Percentiles rank a stretch among this genome's conserved stretches.
phyloP scores from a whole-genome alignment of 2,329 filamentous ascomycete genomes.

The Didymella pomorum region DNA sequence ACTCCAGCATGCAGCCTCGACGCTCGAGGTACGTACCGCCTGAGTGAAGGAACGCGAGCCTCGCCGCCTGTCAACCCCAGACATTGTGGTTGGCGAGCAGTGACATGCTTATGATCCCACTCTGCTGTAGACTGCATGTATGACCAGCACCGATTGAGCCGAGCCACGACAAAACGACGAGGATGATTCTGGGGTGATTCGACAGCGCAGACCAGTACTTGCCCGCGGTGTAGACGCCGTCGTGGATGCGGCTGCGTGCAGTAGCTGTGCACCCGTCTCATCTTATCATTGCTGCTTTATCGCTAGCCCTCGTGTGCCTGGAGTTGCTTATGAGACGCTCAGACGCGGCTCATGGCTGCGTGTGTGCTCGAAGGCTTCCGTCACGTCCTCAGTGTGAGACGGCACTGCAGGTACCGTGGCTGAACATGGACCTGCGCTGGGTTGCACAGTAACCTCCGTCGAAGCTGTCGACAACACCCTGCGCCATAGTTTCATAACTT shows the following conservation, averaged over 20 bases:
- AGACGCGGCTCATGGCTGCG: conserved; percentile 8
- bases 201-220: conserved; percentile 7
- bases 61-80: conserved; percentile 1
- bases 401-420: conserved; percentile 15
- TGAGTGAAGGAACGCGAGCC: not conserved
- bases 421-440: not conserved
- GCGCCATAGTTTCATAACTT: conserved; percentile 5
- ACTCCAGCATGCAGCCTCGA: conserved; percentile 8
- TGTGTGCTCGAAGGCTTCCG: conserved; percentile 6
- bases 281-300: conserved; percentile 12
- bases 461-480: not conserved
- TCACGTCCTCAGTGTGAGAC: conserved; percentile 5
- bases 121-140: conserved; percentile 3
- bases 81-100: conserved; percentile 1
- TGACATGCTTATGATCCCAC: conserved; percentile 7
- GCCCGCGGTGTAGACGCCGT: conserved; percentile 10
- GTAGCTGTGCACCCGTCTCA: conserved; percentile 13
- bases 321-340: conserved; percentile 3
- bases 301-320: conserved; percentile 10
- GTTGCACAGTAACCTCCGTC: conserved; percentile 3
- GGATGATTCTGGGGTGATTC: not conserved
- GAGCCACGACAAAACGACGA: conserved; percentile 9
- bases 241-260: conserved; percentile 18
- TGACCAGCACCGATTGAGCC: conserved; percentile 5
- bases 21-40: conserved; percentile 12